Evolutionary conservation across 2,329 filamentous ascomycete genomes (phyloP).

Genomic region (Ciborinia camelliae): DNA sequence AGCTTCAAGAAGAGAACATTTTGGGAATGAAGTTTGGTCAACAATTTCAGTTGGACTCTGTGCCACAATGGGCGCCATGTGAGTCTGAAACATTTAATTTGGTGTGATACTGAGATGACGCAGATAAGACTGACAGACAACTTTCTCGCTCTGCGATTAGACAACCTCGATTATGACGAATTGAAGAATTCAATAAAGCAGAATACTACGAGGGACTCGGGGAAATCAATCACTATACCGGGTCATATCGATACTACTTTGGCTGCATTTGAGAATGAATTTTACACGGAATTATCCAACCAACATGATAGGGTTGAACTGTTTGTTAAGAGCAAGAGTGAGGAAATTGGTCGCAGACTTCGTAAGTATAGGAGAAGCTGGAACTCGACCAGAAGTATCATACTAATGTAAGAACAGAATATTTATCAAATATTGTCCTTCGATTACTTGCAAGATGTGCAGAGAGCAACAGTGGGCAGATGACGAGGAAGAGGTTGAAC

Average conservation of each 20-base stretch:
- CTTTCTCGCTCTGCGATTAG: conserved; percentile 41
- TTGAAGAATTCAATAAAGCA: conserved; percentile 81
- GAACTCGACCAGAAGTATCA: not conserved
- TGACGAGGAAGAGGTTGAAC: conserved; percentile 32
- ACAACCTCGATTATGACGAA: conserved; percentile 87
- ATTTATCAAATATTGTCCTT: conserved; percentile 28
- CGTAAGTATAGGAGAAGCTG: conserved; percentile 45
- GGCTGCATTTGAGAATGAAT: conserved; percentile 64
- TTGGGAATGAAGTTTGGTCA: conserved; percentile 70
- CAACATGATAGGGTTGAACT: conserved; percentile 76
- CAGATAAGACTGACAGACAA: conserved; percentile 16
- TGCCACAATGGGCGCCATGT: conserved; percentile 80
- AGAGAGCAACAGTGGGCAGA: conserved; percentile 26
- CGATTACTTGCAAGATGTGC: conserved; percentile 31
- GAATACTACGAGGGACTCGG: conserved; percentile 69
- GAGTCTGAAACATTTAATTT: conserved; percentile 35
- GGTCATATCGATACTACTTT: conserved; percentile 60
- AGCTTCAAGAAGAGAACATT: not conserved
- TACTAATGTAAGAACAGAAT: conserved; percentile 27
- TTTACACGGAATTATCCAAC: conserved; percentile 66
- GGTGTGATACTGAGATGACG: conserved; percentile 12
- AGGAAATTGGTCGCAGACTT: conserved; percentile 69
- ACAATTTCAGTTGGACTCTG: conserved; percentile 69
- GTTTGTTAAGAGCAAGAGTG: conserved; percentile 75
- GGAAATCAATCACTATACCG: conserved; percentile 69